Evolutionary conservation across 1,139 yeast species (phyloP).

Genomic region (Saccharomyces pastorianus): DNA sequence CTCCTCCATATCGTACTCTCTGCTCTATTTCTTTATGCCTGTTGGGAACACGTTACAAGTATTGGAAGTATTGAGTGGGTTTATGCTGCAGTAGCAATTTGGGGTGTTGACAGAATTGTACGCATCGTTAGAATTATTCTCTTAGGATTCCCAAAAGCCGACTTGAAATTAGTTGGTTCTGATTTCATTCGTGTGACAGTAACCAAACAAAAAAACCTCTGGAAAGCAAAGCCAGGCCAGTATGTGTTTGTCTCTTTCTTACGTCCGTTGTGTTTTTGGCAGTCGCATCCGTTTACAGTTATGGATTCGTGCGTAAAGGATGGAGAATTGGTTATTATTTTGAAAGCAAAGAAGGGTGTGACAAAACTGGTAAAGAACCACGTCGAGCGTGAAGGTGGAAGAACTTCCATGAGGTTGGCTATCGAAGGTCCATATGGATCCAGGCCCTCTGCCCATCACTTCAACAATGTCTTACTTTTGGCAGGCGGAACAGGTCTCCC

Average conservation of each 20-base stretch:
- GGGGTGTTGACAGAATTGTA: constrained; percentile 53
- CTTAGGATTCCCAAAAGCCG: constrained; percentile 43
- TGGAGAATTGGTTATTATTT: too few species aligned
- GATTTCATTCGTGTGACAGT: constrained; percentile 33
- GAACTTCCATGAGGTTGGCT: too few species aligned
- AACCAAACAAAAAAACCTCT: constrained; percentile 19
- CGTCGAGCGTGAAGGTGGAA: too few species aligned
- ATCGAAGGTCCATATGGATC: constrained; percentile 7
- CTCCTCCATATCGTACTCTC: too few species aligned
- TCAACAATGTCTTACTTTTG: constrained; percentile 46
- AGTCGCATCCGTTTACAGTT: too few species aligned
- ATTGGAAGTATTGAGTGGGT: constrained; percentile 42
- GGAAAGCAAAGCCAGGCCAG: too few species aligned
- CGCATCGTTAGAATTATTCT: constrained; percentile 42
- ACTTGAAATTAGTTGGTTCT: constrained; percentile 41
- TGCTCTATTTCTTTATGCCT: too few species aligned
- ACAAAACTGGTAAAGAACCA: too few species aligned
- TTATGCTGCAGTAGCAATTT: constrained; percentile 51
- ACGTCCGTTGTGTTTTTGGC: too few species aligned
- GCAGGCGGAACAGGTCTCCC: constrained; percentile 78
- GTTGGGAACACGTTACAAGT: constrained; percentile 21
- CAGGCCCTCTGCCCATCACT: constrained; percentile 19
- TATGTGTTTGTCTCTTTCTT: too few species aligned
- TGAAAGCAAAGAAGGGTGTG: too few species aligned
- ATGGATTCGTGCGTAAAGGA: too few species aligned